Evolutionary conservation across 106 monocot species (phyloP), one percentile per base, ranked within the genome.

Genomic region (Platanthera zijinensis): DNA sequence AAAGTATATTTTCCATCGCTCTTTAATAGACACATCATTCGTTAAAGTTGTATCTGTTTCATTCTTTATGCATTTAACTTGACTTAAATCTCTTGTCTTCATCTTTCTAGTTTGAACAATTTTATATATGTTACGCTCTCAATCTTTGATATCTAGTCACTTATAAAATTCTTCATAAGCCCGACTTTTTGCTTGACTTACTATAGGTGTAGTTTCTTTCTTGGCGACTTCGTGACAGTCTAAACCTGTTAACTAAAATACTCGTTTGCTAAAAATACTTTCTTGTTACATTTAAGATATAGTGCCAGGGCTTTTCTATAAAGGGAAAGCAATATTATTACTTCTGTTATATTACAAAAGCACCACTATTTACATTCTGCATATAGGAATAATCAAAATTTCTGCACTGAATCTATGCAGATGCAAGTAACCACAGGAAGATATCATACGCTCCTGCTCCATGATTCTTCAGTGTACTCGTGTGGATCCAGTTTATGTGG

Each of bases 401-500:
- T 66, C 30, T 32, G n/a, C 15, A 70, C 48, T 70, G 47, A 17
- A 70, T 64, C 5, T 71, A 50, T 86, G 51, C 91, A 97, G 97
- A 90, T 97, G 89, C 97, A 97, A 81, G 79, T 97, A 50, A 54
- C 89, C 13, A 89, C 97, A 50, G 97, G 97, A 79, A 84, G 94
- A 81, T 94, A 97, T 59, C 97, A 97, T 71, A 94, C 97, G 1
- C 86, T 97, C 51, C 76, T 97, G 76, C 80, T 94, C 54, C 89
- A 86, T 78, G 88, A 86, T 50, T 89, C 91, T 5, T 91, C 79
- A 21, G 89, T 90, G 28, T 97, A 97, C 80, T 97, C 97, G 8
- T 97, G 97, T 83, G 97, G 97, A 69, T 97, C 97, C 28, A 97
- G 94, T 79, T 86, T 94, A 78, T 97, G 97, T 85, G 97, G 97